A percentile compares a stretch with the other conserved stretches of the same genome.
These are phyloP conservation scores for Pilasporangium apinafurcum DNA, from an alignment of 352 stramenopile species.

Conservation along the genomic window DNA sequence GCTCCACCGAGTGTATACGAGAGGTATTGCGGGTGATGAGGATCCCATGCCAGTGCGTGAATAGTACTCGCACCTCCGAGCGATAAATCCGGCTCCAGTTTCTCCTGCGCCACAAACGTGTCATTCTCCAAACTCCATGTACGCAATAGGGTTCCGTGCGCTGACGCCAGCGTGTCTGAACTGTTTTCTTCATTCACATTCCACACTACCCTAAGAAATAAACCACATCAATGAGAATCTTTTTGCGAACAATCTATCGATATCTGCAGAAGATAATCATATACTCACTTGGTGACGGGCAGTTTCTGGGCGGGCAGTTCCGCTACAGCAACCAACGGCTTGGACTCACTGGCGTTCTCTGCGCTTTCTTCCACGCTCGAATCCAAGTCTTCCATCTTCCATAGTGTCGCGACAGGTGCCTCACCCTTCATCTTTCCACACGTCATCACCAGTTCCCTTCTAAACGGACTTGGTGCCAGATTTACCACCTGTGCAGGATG, in stretches of 20 bases:
- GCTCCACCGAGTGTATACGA: slow-evolving; percentile 51
- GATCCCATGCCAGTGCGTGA: slow-evolving; percentile 66
- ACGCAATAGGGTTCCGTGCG: slow-evolving; percentile 35
- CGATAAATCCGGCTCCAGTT: slow-evolving; percentile 46
- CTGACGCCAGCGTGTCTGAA: slow-evolving; percentile 20
- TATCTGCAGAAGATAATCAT: not conserved
- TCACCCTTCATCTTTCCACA: slow-evolving; percentile 37
- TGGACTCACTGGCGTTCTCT: slow-evolving; percentile 2
- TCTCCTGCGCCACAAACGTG: slow-evolving; percentile 24
- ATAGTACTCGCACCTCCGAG: slow-evolving; percentile 21
- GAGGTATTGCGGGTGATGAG: slow-evolving; percentile 66
- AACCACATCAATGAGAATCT: too few species aligned
- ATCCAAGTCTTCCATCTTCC: slow-evolving; percentile 25
- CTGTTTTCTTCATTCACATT: slow-evolving; percentile 13
- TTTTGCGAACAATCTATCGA: not conserved
- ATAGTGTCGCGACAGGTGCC: slow-evolving; percentile 30
- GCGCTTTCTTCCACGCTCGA: slow-evolving; percentile 6
- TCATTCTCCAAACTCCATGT: slow-evolving; percentile 46
- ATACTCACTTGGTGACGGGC: slow-evolving; percentile 32
- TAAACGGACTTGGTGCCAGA: slow-evolving; percentile 41
- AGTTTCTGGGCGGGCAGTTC: slow-evolving; percentile 36
- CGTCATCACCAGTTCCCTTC: slow-evolving; percentile 45
- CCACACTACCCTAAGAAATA: slow-evolving; percentile 30
- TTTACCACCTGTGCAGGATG: slow-evolving; percentile 41
- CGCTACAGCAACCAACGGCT: slow-evolving; percentile 26